Percentiles rank a stretch among this genome's conserved stretches.
phyloP scores from a whole-genome alignment of 2,329 filamentous ascomycete genomes.

The Ceratocystis lukuohia region DNA sequence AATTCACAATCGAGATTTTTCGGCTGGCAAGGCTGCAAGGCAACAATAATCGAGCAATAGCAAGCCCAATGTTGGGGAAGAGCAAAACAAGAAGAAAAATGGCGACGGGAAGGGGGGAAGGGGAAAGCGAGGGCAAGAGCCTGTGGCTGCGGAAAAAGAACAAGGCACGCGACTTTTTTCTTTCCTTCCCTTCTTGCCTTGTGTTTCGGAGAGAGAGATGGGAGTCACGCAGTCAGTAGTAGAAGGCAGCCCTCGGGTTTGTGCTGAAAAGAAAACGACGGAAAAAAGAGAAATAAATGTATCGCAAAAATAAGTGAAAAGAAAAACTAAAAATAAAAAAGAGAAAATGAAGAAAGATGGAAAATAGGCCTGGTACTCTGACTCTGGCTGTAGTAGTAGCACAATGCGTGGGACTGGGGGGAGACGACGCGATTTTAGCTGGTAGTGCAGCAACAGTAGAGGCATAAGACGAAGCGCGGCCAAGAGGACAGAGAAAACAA shows the following conservation, averaged over 20 bases:
- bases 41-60: neutral
- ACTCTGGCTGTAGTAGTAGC: neutral
- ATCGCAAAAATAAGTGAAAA: neutral
- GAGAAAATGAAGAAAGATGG: neutral
- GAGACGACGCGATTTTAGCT: neutral
- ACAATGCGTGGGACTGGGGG: neutral
- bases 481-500: neutral
- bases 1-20: neutral
- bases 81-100: neutral
- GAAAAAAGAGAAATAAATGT: neutral
- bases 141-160: neutral
- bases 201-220: neutral
- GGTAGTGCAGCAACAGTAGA: neutral
- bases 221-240: neutral
- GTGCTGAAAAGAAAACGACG: too few relatives aligned
- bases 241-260: too few relatives aligned
- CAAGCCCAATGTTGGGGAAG: neutral
- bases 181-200: neutral
- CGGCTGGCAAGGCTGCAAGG: neutral
- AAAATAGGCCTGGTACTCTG: neutral
- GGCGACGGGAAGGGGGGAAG: neutral
- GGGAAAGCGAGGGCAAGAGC: neutral
- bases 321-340: neutral
- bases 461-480: neutral
- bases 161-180: conserved; percentile 3